Percentiles rank a stretch among this genome's conserved stretches.
phyloP scores from a whole-genome alignment of 352 stramenopile species.

The Phytophthora tentaculata region DNA sequence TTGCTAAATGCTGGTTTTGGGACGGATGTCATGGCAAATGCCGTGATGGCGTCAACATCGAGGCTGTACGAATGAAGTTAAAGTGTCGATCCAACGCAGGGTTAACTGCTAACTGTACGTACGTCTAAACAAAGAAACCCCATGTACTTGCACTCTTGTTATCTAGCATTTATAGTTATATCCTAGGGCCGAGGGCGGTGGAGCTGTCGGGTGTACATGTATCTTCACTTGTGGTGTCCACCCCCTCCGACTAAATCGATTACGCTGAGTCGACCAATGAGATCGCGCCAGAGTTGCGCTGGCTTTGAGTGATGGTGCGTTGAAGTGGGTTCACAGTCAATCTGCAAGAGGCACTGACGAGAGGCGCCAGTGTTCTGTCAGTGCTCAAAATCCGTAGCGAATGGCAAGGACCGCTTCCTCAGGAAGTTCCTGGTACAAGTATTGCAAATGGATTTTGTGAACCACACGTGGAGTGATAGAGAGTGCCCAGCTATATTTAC shows the following conservation, averaged over 20 bases:
- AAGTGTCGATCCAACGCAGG: background rate
- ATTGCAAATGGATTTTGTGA: too few species aligned
- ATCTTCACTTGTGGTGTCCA: background rate
- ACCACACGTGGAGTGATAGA: too few species aligned
- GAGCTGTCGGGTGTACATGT: background rate
- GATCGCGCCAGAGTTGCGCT: slow-evolving; percentile 1
- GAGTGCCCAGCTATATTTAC: background rate
- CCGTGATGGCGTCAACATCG: slow-evolving; percentile 27
- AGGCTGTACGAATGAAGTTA: background rate
- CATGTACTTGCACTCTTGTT: too few species aligned
- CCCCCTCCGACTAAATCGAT: slow-evolving; percentile 2
- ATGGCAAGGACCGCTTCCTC: too few species aligned
- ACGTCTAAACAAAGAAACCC: too few species aligned
- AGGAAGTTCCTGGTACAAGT: too few species aligned
- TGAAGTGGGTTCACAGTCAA: slow-evolving; percentile 15
- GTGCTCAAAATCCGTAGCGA: too few species aligned
- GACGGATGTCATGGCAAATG: slow-evolving; percentile 13
- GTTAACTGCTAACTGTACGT: background rate
- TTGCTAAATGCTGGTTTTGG: slow-evolving; percentile 1
- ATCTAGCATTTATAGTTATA: background rate
- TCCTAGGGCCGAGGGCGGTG: background rate
- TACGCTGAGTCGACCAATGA: slow-evolving; percentile 7
- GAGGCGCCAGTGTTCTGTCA: too few species aligned
- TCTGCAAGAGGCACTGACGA: too few species aligned
- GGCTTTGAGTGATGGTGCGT: slow-evolving; percentile 29